Base-by-base conservation (phyloP, 208 protist genomes). In the Willaertia magna region DNA sequence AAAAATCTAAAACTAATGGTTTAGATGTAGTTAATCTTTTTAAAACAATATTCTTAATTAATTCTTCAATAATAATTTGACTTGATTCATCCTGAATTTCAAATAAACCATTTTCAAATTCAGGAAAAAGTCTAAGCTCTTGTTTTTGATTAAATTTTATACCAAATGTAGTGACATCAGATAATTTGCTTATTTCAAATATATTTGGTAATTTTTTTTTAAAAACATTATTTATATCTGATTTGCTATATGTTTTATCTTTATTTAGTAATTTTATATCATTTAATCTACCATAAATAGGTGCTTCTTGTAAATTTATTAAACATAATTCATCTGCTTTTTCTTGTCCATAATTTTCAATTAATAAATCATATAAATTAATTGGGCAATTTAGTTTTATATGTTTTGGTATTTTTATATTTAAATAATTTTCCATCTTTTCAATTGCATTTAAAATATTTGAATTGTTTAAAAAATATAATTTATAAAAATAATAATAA, bases 1-100 rank as follows among this genome's bases (percentile, higher is more conserved):
- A 83, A 83, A 59, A 83, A 55, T 83, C 78, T 20, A 55, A 44
- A 22, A 83, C 46, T 55, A 55, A 40, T 55, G 78, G 78, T 55
- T 83, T 55, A 9, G 14, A 67, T 9, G 55, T 34, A 34, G 12
- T 67, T 14, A 67, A 34, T 67, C 34, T 6, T 67, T 67, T 67
- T 4, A 67, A 4, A 34, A n/a, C 55, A 34, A 18, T n/a, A 67
- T 67, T 67, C 34, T 26, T 26, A 42, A 47, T 42, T 0, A 83
- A 16, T 55, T 46, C 14, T 43, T 48, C 46, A 39, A 26, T 4
- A 18, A 55, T 26, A 11, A 55, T 43, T 42, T 83, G 78, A 83
- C n/a, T 43, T 55, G 26, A 12, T 42, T 83, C 78, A 22, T 83
- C 78, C 42, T 83, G 78, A 39, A 83, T 55, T 43, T 83, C 78